These are phyloP conservation scores for Ampelocalamus luodianensis DNA, from an alignment of 176 grass and related monocot species.

Conservation along the genomic window DNA sequence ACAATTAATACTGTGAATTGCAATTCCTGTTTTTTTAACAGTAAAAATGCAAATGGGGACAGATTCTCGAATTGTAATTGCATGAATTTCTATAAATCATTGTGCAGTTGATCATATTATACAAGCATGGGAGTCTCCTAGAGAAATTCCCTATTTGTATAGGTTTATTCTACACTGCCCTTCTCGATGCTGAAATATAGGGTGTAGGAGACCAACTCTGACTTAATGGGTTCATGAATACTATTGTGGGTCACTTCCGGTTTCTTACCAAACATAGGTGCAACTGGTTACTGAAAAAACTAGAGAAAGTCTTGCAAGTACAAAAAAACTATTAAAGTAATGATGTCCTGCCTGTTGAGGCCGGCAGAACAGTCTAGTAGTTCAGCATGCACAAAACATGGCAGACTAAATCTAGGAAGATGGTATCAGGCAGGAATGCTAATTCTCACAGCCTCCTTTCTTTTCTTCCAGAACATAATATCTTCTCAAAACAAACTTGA, in stretches of 20 bases:
- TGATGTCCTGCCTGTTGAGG: conserved; percentile 51
- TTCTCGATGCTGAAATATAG: background rate
- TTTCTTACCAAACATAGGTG: background rate
- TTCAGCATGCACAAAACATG: conserved; percentile 52
- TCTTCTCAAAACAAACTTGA: conserved; percentile 6
- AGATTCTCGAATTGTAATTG: background rate
- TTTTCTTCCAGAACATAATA: conserved; percentile 58
- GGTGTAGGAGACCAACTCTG: background rate
- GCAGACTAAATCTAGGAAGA: conserved; percentile 67
- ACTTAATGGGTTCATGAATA: background rate
- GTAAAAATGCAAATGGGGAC: background rate
- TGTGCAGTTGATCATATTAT: background rate
- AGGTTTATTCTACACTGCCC: background rate
- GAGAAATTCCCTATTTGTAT: background rate
- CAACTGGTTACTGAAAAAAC: background rate
- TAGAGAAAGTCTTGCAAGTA: background rate
- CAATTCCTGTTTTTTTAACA: background rate
- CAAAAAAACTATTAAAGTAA: background rate
- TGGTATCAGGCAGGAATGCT: conserved; percentile 59
- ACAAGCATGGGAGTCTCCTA: background rate
- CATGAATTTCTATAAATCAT: background rate
- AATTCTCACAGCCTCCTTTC: conserved; percentile 62
- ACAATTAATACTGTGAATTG: background rate
- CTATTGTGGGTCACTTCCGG: background rate
- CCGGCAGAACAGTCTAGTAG: conserved; percentile 51